Evolutionary conservation across 495 filamentous ascomycete genomes (phyloP), one percentile per base, ranked within the genome.

Genomic region (Eremomyces bilateralis): DNA sequence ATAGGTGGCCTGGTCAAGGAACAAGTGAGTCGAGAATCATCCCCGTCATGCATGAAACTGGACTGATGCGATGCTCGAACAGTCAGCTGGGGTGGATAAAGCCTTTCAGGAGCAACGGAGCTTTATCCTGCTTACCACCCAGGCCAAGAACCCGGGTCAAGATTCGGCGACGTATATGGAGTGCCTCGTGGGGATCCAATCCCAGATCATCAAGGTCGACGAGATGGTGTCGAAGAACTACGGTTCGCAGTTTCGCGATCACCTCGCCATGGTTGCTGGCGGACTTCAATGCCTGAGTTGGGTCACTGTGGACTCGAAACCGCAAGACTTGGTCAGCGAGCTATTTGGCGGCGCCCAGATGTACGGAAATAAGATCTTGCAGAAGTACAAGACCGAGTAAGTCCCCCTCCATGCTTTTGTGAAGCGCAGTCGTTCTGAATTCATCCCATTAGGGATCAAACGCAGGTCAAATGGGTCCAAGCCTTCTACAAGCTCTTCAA

Each of bases 291-390:
- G 77, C 4, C 59, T 95, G 27, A 73, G 73, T 15, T 97, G 88
- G 88, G 72, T 94, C 35, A 71, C 68, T 0, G 65, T 81, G 15
- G 74, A 83, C 29, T 57, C 58, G 15, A 83, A 80, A 49, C 88
- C 88, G 1, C 71, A 64, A 41, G 80, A 81, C 35, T 80, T 79
- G 42, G 72, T 94, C 24, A 63, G 64, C 20, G 85, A 91, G 31
- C 71, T 72, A 31, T 57, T 88, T 4, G 70, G 69, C 17, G 71
- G 79, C 32, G 77, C 83, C 19, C 67, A 93, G 52, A 90, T 80
- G 58, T 93, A 73, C 41, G 90, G 88, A 2, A 93, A 97, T 59
- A 69, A 79, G 38, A 76, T 97, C 24, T 53, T 94, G 39, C 83
- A 75, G 48, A 74, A 81, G 39, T 71, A 79, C 54, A 94, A 85